Evolutionary conservation across 2,329 filamentous ascomycete genomes (phyloP).

Genomic region (Alternaria viburni): DNA sequence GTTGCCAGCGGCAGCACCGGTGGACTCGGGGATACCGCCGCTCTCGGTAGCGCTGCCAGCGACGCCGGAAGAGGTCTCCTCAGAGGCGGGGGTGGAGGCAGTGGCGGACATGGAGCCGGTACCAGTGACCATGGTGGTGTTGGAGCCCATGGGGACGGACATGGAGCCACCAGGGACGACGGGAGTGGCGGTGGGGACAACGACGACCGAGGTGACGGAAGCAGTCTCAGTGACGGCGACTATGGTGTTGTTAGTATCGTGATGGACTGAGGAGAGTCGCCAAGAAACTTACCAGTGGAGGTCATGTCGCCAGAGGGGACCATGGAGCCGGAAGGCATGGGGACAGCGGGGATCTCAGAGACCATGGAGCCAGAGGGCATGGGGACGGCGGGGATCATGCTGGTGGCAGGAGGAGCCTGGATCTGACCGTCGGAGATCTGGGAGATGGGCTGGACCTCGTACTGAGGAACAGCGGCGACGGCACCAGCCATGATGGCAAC

Average conservation of each 20-base stretch:
- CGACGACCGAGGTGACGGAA: slow-evolving; percentile 5
- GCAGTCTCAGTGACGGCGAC: slow-evolving; percentile 6
- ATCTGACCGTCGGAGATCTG: slow-evolving; percentile 50
- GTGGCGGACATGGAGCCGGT: not conserved
- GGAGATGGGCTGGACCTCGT: slow-evolving; percentile 38
- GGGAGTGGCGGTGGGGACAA: slow-evolving; percentile 14
- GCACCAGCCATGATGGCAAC: slow-evolving; percentile 37
- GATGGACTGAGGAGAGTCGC: not conserved
- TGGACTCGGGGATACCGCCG: slow-evolving; percentile 18
- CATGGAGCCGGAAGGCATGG: not conserved
- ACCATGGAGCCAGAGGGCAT: slow-evolving; percentile 2
- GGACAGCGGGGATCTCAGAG: slow-evolving; percentile 1
- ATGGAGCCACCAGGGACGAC: slow-evolving; percentile 10
- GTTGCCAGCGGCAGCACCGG: slow-evolving; percentile 35
- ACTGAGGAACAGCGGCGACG: slow-evolving; percentile 38
- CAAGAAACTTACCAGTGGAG: slow-evolving; percentile 8
- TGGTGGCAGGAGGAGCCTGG: slow-evolving; percentile 39
- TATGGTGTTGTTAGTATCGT: not conserved
- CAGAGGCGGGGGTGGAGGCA: slow-evolving; percentile 1
- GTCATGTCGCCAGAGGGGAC: not conserved
- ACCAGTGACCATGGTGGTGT: slow-evolving; percentile 14
- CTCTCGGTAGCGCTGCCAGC: slow-evolving; percentile 15
- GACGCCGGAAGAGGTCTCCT: slow-evolving; percentile 5
- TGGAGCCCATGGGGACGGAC: slow-evolving; percentile 14
- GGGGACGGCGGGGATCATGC: slow-evolving; percentile 8